These are phyloP conservation scores for Oryza nivara DNA, from an alignment of 176 grass and related monocot species.

Conservation along the genomic window DNA sequence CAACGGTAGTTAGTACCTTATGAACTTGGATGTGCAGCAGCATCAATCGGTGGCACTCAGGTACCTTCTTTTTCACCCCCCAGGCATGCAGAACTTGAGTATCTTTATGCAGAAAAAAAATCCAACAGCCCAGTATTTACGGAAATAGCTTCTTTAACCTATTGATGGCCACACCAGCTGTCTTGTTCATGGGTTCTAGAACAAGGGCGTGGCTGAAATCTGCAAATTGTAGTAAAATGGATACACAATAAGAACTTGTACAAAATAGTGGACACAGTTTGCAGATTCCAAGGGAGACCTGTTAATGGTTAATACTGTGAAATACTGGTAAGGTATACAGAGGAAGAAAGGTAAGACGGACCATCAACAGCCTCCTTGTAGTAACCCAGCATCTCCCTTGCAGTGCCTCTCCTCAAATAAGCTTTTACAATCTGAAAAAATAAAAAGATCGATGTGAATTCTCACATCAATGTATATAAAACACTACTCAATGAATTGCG, in stretches of 20 bases:
- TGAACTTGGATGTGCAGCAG: background rate
- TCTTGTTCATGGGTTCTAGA: slow-evolving; percentile 95
- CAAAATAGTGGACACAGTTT: background rate
- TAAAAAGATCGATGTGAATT: background rate
- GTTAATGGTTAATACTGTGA: background rate
- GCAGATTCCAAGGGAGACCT: background rate
- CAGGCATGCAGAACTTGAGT: slow-evolving; percentile 34
- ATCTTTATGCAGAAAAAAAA: slow-evolving; percentile 23
- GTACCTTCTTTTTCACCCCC: slow-evolving; percentile 23
- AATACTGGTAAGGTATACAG: background rate
- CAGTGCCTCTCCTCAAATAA: slow-evolving; percentile 90
- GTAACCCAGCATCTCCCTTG: slow-evolving; percentile 95
- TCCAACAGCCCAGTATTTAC: slow-evolving; percentile 39
- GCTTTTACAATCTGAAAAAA: slow-evolving; percentile 83
- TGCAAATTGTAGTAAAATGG: slow-evolving; percentile 45
- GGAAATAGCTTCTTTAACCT: slow-evolving; percentile 89
- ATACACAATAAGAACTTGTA: slow-evolving; percentile 15
- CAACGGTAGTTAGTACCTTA: slow-evolving; percentile 22
- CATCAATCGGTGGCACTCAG: slow-evolving; percentile 18
- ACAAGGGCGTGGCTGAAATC: slow-evolving; percentile 97
- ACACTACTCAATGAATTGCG: background rate
- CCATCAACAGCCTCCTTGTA: slow-evolving; percentile 93
- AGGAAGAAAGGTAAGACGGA: slow-evolving; percentile 41
- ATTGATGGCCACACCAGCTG: slow-evolving; percentile 63
- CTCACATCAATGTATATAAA: background rate